These are phyloP conservation scores for Flaveria bidentis DNA, from an alignment of 129 eudicot species.

Conservation along the genomic window DNA sequence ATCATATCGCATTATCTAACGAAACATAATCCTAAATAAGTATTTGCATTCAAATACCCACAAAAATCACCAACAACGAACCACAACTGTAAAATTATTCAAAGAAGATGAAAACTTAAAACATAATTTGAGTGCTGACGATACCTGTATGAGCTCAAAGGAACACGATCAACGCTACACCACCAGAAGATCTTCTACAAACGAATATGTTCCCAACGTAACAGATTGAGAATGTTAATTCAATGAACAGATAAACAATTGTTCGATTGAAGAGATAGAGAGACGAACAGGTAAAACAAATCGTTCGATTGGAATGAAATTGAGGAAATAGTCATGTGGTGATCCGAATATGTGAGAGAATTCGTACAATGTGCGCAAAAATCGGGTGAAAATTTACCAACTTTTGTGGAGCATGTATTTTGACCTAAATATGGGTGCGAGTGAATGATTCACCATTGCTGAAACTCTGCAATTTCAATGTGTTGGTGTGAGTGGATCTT, in stretches of 20 bases:
- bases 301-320: slow-evolving; percentile 19
- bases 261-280: background rate
- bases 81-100: background rate
- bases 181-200: slow-evolving; percentile 1
- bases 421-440: background rate
- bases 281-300: background rate
- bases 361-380: slow-evolving; percentile 13
- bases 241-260: background rate
- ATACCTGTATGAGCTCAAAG: slow-evolving; percentile 14
- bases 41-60: background rate
- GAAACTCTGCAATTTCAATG: background rate
- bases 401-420: background rate
- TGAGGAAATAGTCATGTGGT: slow-evolving; percentile 30
- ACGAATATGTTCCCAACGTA: background rate
- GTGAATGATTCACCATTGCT: too few relatives aligned
- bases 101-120: too few relatives aligned
- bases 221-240: background rate
- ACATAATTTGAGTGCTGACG: background rate
- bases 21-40: background rate
- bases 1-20: background rate
- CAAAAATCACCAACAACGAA: background rate
- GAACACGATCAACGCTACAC: slow-evolving; percentile 5
- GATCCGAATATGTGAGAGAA: slow-evolving; percentile 25
- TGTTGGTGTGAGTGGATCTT: too few relatives aligned
- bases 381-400: background rate